Evolutionary conservation across 2,329 filamentous ascomycete species (phyloP).

Genomic region (Chaetothyriales sp.): DNA sequence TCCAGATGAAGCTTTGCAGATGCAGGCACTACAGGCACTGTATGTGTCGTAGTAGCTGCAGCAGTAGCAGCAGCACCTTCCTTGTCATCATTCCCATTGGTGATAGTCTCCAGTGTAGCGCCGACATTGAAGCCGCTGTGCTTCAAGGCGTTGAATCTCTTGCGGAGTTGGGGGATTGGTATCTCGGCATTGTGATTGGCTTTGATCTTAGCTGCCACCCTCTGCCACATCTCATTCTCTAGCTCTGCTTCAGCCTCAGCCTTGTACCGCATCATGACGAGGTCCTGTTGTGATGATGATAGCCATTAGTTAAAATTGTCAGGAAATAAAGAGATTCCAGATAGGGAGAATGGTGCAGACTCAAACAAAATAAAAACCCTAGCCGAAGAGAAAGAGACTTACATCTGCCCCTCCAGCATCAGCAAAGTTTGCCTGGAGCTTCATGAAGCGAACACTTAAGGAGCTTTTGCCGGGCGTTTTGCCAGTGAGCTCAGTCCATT

Average conservation of each 20-base stretch:
- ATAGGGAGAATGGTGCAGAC: background rate
- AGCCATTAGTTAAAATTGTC: background rate
- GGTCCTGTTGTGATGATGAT: background rate
- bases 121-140: background rate
- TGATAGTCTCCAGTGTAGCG: background rate
- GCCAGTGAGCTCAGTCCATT: constrained; percentile 2
- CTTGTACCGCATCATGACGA: background rate
- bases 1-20: too few species aligned
- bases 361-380: too few species aligned
- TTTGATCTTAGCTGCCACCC: background rate
- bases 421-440: constrained; percentile 6
- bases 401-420: constrained; percentile 3
- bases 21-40: too few species aligned
- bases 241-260: background rate
- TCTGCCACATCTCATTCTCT: background rate
- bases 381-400: background rate
- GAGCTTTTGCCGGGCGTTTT: background rate
- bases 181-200: background rate
- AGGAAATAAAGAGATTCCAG: background rate
- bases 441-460: constrained; percentile 3
- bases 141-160: background rate
- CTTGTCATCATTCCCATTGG: background rate
- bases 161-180: background rate
- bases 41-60: too few species aligned
- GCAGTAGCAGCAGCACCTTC: background rate